phyloP scores from a whole-genome alignment of 2,329 filamentous ascomycete genomes.

The Zymoseptoria pseudotritici region DNA sequence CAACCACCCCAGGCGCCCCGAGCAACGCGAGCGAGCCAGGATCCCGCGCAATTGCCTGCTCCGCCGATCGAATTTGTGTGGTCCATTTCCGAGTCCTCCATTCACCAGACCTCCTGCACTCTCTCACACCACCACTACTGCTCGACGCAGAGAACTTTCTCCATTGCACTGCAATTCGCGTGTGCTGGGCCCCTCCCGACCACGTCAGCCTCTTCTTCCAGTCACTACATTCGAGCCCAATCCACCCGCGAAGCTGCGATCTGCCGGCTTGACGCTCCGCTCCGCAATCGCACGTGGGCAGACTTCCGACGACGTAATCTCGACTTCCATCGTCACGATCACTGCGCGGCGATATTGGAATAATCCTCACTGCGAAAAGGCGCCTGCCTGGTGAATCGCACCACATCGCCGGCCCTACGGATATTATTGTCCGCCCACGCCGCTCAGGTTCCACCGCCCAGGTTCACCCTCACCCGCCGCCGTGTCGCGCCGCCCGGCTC shows the following conservation, averaged over 20 bases:
- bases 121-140: background rate
- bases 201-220: background rate
- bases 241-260: background rate
- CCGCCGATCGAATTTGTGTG: background rate
- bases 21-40: background rate
- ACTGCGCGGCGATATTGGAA: background rate
- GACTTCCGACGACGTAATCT: background rate
- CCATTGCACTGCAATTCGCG: background rate
- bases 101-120: background rate
- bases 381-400: background rate
- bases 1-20: background rate
- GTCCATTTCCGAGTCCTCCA: background rate
- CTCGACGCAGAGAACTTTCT: background rate
- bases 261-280: background rate
- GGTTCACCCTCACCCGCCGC: background rate
- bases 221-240: background rate
- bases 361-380: background rate
- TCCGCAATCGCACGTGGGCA: background rate
- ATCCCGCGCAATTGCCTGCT: background rate
- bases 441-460: background rate
- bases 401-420: background rate
- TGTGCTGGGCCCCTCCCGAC: background rate
- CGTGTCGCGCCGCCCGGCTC: background rate
- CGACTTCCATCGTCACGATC: background rate
- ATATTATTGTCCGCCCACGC: background rate